phyloP scores from a whole-genome alignment of 805 yeast genomes.

The Metschnikowia reukaufii region DNA sequence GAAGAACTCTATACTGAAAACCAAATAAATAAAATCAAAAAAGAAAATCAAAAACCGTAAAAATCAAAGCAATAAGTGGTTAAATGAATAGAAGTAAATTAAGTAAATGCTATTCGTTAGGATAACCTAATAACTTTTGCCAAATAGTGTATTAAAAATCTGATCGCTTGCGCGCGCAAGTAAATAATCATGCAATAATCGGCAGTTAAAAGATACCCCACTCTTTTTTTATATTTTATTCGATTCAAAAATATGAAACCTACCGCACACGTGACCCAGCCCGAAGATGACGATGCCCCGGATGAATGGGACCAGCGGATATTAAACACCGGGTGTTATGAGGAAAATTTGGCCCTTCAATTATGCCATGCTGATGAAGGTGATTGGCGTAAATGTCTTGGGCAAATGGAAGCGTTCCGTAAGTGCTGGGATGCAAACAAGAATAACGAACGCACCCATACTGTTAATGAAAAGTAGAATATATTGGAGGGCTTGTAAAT shows the following conservation, averaged over 20 bases:
- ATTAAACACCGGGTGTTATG: conserved; percentile 71
- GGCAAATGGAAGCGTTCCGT: conserved; percentile 61
- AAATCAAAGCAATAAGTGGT: no score
- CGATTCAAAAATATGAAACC: conserved; percentile 2
- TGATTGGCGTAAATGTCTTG: conserved; percentile 67
- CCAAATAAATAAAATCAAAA: no score
- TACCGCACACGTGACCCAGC: not conserved
- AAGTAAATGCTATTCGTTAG: no score
- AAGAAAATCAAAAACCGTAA: no score
- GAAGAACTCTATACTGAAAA: no score
- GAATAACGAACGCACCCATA: conserved; percentile 50
- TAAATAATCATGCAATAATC: no score
- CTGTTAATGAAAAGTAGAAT: conserved; percentile 31
- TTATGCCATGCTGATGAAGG: conserved; percentile 78
- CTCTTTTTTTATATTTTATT: no score
- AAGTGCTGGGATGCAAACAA: conserved; percentile 62
- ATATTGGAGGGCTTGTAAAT: not conserved
- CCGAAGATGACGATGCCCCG: conserved; percentile 53
- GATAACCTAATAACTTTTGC: no score
- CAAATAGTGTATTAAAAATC: no score
- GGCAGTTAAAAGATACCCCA: no score
- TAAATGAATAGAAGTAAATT: no score
- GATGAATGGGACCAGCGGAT: conserved; percentile 79
- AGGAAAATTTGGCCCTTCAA: conserved; percentile 67
- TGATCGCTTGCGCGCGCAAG: no score